Base-by-base conservation (phyloP, 2,329 filamentous ascomycete genomes). In the Neophaeococcomyces aloes region DNA sequence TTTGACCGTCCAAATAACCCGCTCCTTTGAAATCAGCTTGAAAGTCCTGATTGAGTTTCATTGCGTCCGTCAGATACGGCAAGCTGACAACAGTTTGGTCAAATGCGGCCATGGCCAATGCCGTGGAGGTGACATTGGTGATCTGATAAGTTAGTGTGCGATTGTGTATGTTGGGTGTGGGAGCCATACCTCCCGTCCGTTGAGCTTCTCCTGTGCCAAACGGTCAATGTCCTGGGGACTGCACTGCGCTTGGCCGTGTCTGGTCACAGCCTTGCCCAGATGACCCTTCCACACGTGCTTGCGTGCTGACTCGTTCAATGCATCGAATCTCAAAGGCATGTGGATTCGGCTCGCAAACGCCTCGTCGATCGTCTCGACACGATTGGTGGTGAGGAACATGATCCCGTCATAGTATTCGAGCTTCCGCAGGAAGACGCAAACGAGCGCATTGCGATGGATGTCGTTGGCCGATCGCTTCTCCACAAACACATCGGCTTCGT, bases 211-310 rank as follows among this genome's bases (percentile, higher is more conserved):
- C 11, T 27, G 14, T 2, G 57, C 53, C 31, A 62, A 33, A 1
- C 49, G 19, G 25, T 38, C n/a, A 14, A 38, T 18, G 15, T 38
- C 30, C 14, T 21, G 11, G n/a, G 15, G 5, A 23, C 30, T 41
- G 38, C 15, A 41, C 14, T 14, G 8, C 30, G 30, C 30, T 27
- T 35, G 11, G 8, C 40, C 27, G 23, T 33, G 31, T 25, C 10
- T 37, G 19, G 30, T 29, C 5, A 29, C 23, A 17, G 30, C 30
- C 19, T 21, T 29, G 11, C 11, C 17, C 13, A 29, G 23, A 25
- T 43, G 30, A 14, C 23, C 30, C 17, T 13, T 43, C 23, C 14
- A 30, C 45, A 73, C 54, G 52, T 66, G 67, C 37, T 72, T 65
- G 14, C 69, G 62, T 43, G 67, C 69, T 37, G 65, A 23, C 61